A percentile compares a stretch with the other conserved stretches of the same genome.
Conservation (phyloP, 163 green algal species). For the Scenedesmus sp. region DNA sequence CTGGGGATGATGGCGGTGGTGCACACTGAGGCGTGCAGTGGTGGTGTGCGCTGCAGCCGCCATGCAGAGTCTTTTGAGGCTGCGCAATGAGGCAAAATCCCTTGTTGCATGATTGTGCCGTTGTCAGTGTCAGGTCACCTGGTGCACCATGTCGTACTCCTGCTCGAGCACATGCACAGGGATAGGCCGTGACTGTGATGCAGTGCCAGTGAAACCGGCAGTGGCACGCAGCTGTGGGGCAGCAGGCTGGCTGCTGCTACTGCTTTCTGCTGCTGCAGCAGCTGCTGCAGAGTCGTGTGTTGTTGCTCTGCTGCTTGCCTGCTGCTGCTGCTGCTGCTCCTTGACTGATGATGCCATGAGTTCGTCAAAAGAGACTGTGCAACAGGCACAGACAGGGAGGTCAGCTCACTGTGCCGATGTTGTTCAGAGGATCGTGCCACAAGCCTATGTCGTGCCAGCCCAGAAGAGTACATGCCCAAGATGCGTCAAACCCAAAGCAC, state of each 20-base stretch:
- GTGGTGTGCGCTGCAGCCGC: too few species aligned
- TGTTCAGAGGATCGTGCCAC: not conserved
- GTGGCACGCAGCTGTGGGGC: not conserved
- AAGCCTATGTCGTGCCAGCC: not conserved
- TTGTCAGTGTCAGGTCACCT: too few species aligned
- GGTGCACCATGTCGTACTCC: constrained; percentile 96
- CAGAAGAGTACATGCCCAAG: not conserved
- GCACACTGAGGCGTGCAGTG: too few species aligned
- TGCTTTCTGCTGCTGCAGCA: constrained; percentile 1
- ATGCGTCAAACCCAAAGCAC: not conserved
- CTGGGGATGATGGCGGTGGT: too few species aligned
- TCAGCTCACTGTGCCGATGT: not conserved
- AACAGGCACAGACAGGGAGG: not conserved
- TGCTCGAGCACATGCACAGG: constrained; percentile 80
- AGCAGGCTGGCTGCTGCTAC: not conserved
- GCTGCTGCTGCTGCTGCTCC: constrained; percentile 19
- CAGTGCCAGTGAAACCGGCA: constrained; percentile 52
- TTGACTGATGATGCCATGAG: constrained; percentile 28
- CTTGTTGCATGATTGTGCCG: too few species aligned
- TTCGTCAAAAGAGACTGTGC: constrained; percentile 52
- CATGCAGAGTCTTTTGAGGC: too few species aligned
- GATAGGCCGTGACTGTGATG: constrained; percentile 64
- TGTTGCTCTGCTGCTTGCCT: not conserved
- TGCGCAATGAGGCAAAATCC: too few species aligned
- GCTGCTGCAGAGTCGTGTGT: not conserved